These are phyloP conservation scores for Ciborinia camelliae DNA, from an alignment of 2,329 filamentous ascomycete species.

Conservation along the genomic window DNA sequence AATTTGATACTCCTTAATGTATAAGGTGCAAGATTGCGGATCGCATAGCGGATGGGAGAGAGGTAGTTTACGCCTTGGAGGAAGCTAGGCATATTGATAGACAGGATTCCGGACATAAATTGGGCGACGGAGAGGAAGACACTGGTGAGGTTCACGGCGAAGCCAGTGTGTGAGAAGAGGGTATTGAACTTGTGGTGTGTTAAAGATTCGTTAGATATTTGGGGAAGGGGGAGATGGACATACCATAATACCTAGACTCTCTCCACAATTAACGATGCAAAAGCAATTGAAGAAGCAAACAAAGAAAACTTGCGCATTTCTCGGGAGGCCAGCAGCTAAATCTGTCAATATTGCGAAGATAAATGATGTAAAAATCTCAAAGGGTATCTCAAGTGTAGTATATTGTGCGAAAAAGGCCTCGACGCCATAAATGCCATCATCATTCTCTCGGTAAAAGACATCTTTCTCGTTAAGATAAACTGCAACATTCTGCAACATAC, in stretches of 20 bases:
- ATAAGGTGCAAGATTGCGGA: slow-evolving; percentile 64
- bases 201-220: not conserved
- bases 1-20: slow-evolving; percentile 60
- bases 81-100: slow-evolving; percentile 63
- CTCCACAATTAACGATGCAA: slow-evolving; percentile 69
- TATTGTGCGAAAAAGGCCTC: slow-evolving; percentile 71
- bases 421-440: slow-evolving; percentile 68
- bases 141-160: slow-evolving; percentile 70
- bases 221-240: not conserved
- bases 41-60: slow-evolving; percentile 66
- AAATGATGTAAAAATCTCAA: slow-evolving; percentile 63
- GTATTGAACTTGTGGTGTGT: slow-evolving; percentile 60
- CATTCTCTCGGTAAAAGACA: slow-evolving; percentile 74
- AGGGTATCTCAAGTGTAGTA: slow-evolving; percentile 66
- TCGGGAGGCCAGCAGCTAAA: slow-evolving; percentile 62
- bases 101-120: slow-evolving; percentile 68
- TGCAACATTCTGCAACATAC: slow-evolving; percentile 76
- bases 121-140: slow-evolving; percentile 68
- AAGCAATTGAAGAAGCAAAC: slow-evolving; percentile 66
- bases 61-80: slow-evolving; percentile 69
- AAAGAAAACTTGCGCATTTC: slow-evolving; percentile 63
- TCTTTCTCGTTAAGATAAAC: slow-evolving; percentile 70
- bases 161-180: slow-evolving; percentile 69
- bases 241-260: slow-evolving; percentile 68
- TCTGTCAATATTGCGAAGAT: slow-evolving; percentile 63